These are phyloP conservation scores for Candida suzukii DNA, from an alignment of 805 yeast genomes.

Conservation along the genomic window DNA sequence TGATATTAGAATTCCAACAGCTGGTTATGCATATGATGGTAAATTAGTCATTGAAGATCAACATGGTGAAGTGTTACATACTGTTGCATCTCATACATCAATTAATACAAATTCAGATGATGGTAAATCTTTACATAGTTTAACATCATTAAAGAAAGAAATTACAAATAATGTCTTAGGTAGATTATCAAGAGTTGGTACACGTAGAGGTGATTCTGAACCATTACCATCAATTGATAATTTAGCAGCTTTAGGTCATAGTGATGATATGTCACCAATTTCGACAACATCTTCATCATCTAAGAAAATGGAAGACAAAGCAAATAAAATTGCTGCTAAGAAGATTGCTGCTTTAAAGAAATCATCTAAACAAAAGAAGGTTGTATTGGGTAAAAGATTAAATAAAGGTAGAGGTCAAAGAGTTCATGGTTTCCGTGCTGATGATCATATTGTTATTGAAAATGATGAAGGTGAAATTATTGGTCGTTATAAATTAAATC, in stretches of 20 bases:
- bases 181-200: background rate
- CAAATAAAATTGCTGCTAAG: background rate
- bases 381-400: slow-evolving; percentile 7
- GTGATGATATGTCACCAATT: background rate
- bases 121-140: slow-evolving; percentile 11
- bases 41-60: slow-evolving; percentile 72
- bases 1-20: slow-evolving; percentile 23
- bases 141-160: slow-evolving; percentile 10
- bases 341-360: slow-evolving; percentile 5
- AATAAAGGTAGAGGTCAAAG: slow-evolving; percentile 11
- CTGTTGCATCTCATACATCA: slow-evolving; percentile 27
- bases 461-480: slow-evolving; percentile 89
- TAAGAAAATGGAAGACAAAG: background rate
- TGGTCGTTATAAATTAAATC: slow-evolving; percentile 71
- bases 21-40: slow-evolving; percentile 64
- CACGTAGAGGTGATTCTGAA: background rate
- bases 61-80: slow-evolving; percentile 72
- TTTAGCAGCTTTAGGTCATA: too few species aligned
- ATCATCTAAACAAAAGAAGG: slow-evolving; percentile 8
- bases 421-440: slow-evolving; percentile 71
- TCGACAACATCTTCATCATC: background rate
- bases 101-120: background rate
- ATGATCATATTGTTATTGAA: slow-evolving; percentile 74
- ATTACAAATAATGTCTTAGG: slow-evolving; percentile 1
- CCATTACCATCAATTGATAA: too few species aligned